Evolutionary conservation across 371 early-diverging fungal species (phyloP), one percentile per base, ranked within the genome.

Genomic region (Mortierella sp.): DNA sequence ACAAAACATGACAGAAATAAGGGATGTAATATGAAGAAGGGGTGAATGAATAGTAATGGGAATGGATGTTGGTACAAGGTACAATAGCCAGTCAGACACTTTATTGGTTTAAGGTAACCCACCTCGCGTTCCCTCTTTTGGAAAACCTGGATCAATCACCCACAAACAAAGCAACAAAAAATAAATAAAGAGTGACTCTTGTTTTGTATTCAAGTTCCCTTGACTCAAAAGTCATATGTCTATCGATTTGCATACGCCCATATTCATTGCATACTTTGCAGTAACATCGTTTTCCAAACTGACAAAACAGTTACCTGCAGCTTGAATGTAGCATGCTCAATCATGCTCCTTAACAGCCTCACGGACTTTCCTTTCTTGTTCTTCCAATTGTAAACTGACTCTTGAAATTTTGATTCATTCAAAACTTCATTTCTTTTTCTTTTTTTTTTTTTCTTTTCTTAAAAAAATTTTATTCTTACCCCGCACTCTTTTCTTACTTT

Each of bases 61-160:
- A n/a, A n/a, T n/a, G n/a, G n/a, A n/a, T n/a, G n/a, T n/a, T n/a
- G n/a, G n/a, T n/a, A n/a, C n/a, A n/a, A n/a, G n/a, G n/a, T n/a
- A n/a, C n/a, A n/a, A n/a, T n/a, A n/a, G n/a, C n/a, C n/a, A n/a
- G n/a, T n/a, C n/a, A n/a, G n/a, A 43, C 45, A 15, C 40, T 1
- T 37, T 37, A 37, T 37, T 37, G 8, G 51, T 51, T 15, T 19
- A 51, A 15, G 51, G 19, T 26, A 1, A 1, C 19, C 19, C 62
- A n/a, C 15, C 10, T 47, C 49, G 47, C 47, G 49, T 62, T 62
- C 32, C 62, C 62, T 62, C 62, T 62, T 62, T 62, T 31, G 51
- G 42, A 63, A 17, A 4, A 26, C 53, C 53, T 23, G 53, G 53
- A 28, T 26, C 53, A 60, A 23, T 2, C 47, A 57, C 32, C n/a